Evolutionary conservation across 139 green algal species (phyloP).

Genomic region (Chlorokybus atmophyticus): DNA sequence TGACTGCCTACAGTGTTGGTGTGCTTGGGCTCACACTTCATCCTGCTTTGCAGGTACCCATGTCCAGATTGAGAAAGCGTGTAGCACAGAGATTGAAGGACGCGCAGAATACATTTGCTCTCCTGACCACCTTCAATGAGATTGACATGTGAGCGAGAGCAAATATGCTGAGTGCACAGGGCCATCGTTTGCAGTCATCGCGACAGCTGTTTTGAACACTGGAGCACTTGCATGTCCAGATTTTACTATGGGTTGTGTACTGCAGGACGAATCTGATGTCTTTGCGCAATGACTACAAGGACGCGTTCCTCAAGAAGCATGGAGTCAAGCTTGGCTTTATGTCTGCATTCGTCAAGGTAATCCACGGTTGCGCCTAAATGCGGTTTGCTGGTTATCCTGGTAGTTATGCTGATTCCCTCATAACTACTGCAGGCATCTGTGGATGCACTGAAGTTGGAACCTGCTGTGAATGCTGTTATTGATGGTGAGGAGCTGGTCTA

Average conservation of each 20-base stretch:
- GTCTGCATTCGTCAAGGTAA: constrained; percentile 91
- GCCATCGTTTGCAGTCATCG: too few relatives aligned
- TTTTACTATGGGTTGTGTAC: too few relatives aligned
- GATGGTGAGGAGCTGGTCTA: constrained; percentile 93
- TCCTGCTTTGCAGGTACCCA: constrained; percentile 64
- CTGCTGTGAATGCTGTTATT: constrained; percentile 88
- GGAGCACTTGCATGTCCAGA: too few relatives aligned
- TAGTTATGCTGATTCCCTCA: too few relatives aligned
- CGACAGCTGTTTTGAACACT: too few relatives aligned
- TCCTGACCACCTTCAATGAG: constrained; percentile 99
- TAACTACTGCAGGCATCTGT: constrained; percentile 20
- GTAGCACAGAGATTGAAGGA: constrained; percentile 88
- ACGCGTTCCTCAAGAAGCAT: constrained; percentile 88
- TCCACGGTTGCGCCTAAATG: too few relatives aligned
- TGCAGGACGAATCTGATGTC: constrained; percentile 51
- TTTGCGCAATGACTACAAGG: constrained; percentile 56
- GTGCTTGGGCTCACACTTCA: too few relatives aligned
- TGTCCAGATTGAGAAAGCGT: constrained; percentile 81
- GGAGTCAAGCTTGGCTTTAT: constrained; percentile 99
- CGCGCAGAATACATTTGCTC: constrained; percentile 93
- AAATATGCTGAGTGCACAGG: too few relatives aligned
- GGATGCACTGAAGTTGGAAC: constrained; percentile 68
- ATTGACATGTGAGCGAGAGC: constrained; percentile 88
- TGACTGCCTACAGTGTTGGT: too few relatives aligned
- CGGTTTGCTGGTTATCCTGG: background rate